Evolutionary conservation across 2,329 filamentous ascomycete species (phyloP), one percentile per base, ranked within the genome.

Genomic region (Juglanconis sp.): DNA sequence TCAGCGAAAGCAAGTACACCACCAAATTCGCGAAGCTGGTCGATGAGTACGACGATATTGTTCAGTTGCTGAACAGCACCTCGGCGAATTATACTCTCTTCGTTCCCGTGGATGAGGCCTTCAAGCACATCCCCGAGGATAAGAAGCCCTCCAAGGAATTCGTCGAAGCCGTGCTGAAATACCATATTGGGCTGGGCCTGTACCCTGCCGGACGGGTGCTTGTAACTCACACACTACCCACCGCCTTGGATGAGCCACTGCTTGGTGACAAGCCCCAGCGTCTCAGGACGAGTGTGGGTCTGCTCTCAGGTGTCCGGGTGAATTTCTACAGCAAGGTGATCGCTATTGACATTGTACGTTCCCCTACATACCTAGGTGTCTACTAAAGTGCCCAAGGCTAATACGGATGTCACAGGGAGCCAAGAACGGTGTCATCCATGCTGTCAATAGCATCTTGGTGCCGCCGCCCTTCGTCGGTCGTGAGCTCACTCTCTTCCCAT

Each of bases 351-450:
- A 84, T 95, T 66, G 87, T 90, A 77, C 64, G 83, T 74, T 31
- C 9, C 4, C 6, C 2, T 34, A 4, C 6, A 5, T 5, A 3
- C 1, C 24, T 9, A 24, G 24, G 24, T 24, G 2, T 2, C 13
- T 9, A 10, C 3, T 5, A 5, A 8, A 2, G 5, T 11, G 3
- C 10, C 3, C 31, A 10, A 13, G 1, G n/a, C 47, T 60, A 15
- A 54, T 51, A 56, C 40, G 15, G 36, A 17, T 47, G 1, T 3
- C 5, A 58, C 49, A 89, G 87, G 81, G 83, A 70, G 88, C 86
- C 46, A 87, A 84, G 63, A 96, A 96, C 70, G 92, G 93, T 47
- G 80, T 95, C 44, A 85, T 96, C 65, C 92, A 96, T 73, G 89
- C 84, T 49, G 76, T 96, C 57, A 85, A 92, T 76, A 81, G 79